Evolutionary conservation across 768 basidiomycete genomes (phyloP), one percentile per base, ranked within the genome.

Genomic region (Suillus decipiens): DNA sequence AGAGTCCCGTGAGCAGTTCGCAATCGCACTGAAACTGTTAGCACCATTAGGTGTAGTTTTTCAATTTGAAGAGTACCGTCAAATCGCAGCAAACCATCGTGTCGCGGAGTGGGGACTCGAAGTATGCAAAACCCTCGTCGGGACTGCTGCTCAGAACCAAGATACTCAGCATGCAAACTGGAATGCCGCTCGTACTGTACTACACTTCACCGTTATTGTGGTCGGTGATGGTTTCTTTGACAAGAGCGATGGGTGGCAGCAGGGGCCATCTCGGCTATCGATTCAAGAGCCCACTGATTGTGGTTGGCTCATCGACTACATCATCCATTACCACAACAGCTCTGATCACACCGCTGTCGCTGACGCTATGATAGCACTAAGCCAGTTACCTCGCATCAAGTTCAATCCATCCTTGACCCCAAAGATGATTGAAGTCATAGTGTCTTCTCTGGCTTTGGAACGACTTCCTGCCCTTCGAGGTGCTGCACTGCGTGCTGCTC

Each of bases 281-380:
- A 19, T 51, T 51, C 50, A 51, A 33, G 2, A 31, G 9, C 33
- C 62, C 19, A 1, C 33, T 41, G 50, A 61, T 34, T 63, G 37
- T 33, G 31, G 34, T 31, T 63, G 63, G 60, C 19, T 63, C 39
- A 34, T 61, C 19, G 63, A 61, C 33, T 50, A 61, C 19, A 50
- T 42, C 34, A 36, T 61, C 19, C 33, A 61, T 34, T 41, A 61
- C 33, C 33, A 51, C 22, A n/a, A 28, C 28, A 28, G 22, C 14
- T 34, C 24, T 39, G 33, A 64, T 61, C 17, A 43, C 5, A 33
- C 8, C 11, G 63, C 63, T 39, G 39, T 64, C 17, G 41, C 17
- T 17, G 63, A 64, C 31, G 63, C 61, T 54, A 50, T 64, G 39
- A 51, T 28, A 6, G 51, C 22, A 39, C 41, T 64, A 48, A 61